Evolutionary conservation across 768 basidiomycete species (phyloP), one percentile per base, ranked within the genome.

Genomic region (Rhizopogon salebrosus): DNA sequence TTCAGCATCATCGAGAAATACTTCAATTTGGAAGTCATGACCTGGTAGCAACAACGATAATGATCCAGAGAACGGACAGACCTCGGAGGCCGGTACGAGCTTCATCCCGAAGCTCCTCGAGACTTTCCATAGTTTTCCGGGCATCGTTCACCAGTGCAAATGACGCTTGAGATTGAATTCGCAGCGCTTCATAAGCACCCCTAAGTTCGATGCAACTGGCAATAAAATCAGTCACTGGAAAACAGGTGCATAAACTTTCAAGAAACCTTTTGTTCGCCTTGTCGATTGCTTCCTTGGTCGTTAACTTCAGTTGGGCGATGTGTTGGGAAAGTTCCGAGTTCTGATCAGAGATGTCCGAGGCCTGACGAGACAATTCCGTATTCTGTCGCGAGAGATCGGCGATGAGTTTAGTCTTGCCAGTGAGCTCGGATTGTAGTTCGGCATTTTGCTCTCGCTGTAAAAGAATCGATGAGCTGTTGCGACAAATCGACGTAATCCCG

Each of bases 141-240:
- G 69, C 63, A n/a, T 65, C 62, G 5, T 51, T 54, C 34, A 68
- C 27, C 7, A 64, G 36, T 1, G 56, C 43, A 13, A 57, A 58
- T 2, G 64, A 65, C 4, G 61, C 59, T 18, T 64, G 52, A 22
- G 61, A 60, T 8, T 58, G 58, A 18, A 48, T 48, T 41, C 64
- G 68, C 7, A 74, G 55, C 11, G 57, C 49, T 35, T 66, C 66
- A 23, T 72, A 48, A 18, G 59, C 58, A 23, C 53, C 65, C 51
- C 68, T 68, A 13, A 74, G 63, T 34, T 51, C 55, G 14, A 62
- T 48, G 50, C 62, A 66, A 46, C 72, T 74, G 49, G 18, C 5
- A 2, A 39, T 18, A 38, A 16, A 41, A 41, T 41, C 3, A 36
- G 49, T 11, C 3, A 11, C 22, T 34, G 31, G 8, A 20, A 26